Base-by-base conservation (phyloP, 2,329 filamentous ascomycete genomes). In the Penicillium expansum region DNA sequence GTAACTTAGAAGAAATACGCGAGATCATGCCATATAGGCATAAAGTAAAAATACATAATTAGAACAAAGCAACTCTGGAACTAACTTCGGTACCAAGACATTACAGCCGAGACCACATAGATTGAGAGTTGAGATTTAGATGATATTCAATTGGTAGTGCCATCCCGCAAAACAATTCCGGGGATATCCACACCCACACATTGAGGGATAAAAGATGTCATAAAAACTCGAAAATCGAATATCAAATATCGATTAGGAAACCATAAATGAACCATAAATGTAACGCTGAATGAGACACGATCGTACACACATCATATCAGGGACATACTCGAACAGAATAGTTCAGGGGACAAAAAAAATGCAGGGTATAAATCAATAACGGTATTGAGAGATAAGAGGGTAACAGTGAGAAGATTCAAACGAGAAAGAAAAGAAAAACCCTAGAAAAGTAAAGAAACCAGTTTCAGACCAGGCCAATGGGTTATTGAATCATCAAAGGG, bases 301-400 rank as follows among this genome's bases (percentile, higher is more conserved):
- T 66, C 64, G 61, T 66, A 66, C 61, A 66, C 62, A 66, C 61
- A 65, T 66, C 61, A 64, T 49, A 66, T 55, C 54, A 56, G 45
- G 47, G 52, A 62, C 59, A 62, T 66, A 64, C 59, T 66, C 57
- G 54, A 56, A 65, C 58, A 65, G 55, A 56, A 47, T 8, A 22
- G 24, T 11, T 18, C 24, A 29, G 8, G 20, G 32, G 48, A 50
- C 13, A 55, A 48, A 8, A 43, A 50, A 59, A 44, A 66, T 65
- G 64, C 62, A 65, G 64, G 64, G 62, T 65, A 66, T 65, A 65
- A 56, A 60, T 59, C 61, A 61, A 47, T 33, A 57, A 45, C 55
- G 56, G 45, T 22, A 44, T 54, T 57, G 55, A 59, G 27, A 43
- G 27, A 37, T 37, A n/a, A 18, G 7, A n/a, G 37, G 41, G 37